Evolutionary conservation across 1,284 basidiomycete genomes (phyloP).

Genomic region (Leucoagaricus sp.): DNA sequence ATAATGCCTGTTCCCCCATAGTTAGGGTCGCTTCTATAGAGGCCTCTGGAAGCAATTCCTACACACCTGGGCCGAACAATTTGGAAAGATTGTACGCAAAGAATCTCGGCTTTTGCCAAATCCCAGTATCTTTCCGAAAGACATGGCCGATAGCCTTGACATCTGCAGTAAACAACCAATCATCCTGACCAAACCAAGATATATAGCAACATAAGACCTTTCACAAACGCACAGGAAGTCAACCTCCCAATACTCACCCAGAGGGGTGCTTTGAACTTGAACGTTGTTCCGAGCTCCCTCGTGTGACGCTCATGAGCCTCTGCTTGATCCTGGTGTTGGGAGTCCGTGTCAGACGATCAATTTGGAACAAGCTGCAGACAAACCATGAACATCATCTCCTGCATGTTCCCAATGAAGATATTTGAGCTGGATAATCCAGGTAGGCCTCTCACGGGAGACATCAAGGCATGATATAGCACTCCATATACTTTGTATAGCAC

Average conservation of each 20-base stretch:
- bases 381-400: constrained; percentile 30
- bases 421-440: constrained; percentile 52
- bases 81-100: constrained; percentile 36
- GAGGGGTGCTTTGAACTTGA: constrained; percentile 48
- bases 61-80: constrained; percentile 46
- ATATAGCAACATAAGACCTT: background rate
- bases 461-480: too few species aligned
- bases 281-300: constrained; percentile 50
- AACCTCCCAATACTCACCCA: constrained; percentile 36
- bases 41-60: background rate
- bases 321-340: constrained; percentile 32
- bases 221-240: background rate
- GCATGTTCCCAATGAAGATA: constrained; percentile 53
- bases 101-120: constrained; percentile 44
- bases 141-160: constrained; percentile 51
- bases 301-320: constrained; percentile 50
- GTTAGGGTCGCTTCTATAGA: background rate
- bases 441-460: constrained; percentile 46
- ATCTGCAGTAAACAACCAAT: constrained; percentile 48
- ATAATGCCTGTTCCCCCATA: background rate
- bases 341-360: background rate
- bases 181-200: too few species aligned
- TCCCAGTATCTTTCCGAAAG: constrained; percentile 50
- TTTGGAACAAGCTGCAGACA: background rate
- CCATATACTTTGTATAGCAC: too few species aligned